Conservation (phyloP, 306 rosid species). For the Sesbania bispinosa region DNA sequence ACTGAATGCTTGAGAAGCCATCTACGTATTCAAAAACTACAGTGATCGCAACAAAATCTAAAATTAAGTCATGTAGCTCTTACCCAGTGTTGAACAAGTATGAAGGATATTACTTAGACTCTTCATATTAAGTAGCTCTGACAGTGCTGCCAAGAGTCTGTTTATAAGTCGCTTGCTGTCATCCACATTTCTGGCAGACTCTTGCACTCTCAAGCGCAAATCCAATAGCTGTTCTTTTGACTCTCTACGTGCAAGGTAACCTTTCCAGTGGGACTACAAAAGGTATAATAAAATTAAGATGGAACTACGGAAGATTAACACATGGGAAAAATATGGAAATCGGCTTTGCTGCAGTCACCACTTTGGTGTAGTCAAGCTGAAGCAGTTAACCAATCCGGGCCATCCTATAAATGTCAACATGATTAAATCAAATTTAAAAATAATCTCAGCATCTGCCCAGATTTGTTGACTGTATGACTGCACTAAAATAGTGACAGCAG, state of each 20-base stretch:
- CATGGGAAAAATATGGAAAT: conserved; percentile 2
- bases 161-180: conserved; percentile 81
- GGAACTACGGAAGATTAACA: conserved; percentile 1
- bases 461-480: too few species aligned
- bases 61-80: conserved; percentile 18
- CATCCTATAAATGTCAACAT: too few species aligned
- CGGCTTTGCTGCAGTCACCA: too few species aligned
- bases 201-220: conserved; percentile 63
- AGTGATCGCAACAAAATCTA: neutral
- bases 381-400: too few species aligned
- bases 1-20: neutral
- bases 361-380: too few species aligned
- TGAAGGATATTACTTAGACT: conserved; percentile 48
- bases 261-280: conserved; percentile 79
- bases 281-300: neutral
- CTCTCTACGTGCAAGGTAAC: conserved; percentile 61
- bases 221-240: conserved; percentile 60
- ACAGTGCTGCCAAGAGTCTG: conserved; percentile 41
- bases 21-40: neutral
- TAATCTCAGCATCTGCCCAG: too few species aligned
- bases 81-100: conserved; percentile 82
- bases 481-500: too few species aligned
- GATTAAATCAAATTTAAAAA: too few species aligned
- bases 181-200: conserved; percentile 73
- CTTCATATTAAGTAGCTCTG: conserved; percentile 39